Base-by-base conservation (phyloP, 2,329 filamentous ascomycete genomes). In the Fusarium devonianum region DNA sequence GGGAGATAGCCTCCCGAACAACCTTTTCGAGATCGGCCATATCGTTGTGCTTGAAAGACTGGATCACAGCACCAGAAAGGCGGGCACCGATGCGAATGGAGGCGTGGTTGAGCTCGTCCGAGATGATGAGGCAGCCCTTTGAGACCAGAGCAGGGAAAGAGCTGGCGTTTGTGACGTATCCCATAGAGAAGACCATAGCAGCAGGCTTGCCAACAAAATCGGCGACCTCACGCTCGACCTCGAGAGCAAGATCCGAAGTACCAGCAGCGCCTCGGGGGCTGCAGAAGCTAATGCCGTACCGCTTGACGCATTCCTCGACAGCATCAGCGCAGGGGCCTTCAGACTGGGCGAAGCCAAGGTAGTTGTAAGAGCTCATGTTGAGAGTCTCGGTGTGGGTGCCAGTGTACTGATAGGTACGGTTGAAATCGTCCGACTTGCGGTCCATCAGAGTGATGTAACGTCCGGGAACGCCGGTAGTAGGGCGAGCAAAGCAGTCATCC, bases 351-450 rank as follows among this genome's bases (percentile, higher is more conserved):
- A 99, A 99, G 32, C 94, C 94, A 17, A 99, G 89, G 70, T 99
- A 99, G 75, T 99, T 99, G 82, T 99, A 99, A 1, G 94, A 99
- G 77, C 93, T 97, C 88, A 99, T 89, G 75, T 99, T 99, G 65
- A 99, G 78, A 0, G 94, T 97, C 73, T 99, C 91, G 1, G 93
- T 97, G 50, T 85, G 88, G 36, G 91, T 96, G 49, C 94, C 94
- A 2, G 90, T 92, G 72, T 92, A 86, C 69, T 89, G 84, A 78
- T 96, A 99, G 49, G 88, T 87, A 67, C 88, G 82, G 75, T 99
- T 99, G 78, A 90, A 92, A 69, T 99, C 91, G 68, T 93, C 83
- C 3, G 92, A 96, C 64, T 85, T 88, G 67, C 94, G 90, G 72
- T 97, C 93, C 62, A 97, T 82, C 28, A 99, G 80, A 17, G 90